Conservation (phyloP, 345 rosid genomes). For the Populus alba region DNA sequence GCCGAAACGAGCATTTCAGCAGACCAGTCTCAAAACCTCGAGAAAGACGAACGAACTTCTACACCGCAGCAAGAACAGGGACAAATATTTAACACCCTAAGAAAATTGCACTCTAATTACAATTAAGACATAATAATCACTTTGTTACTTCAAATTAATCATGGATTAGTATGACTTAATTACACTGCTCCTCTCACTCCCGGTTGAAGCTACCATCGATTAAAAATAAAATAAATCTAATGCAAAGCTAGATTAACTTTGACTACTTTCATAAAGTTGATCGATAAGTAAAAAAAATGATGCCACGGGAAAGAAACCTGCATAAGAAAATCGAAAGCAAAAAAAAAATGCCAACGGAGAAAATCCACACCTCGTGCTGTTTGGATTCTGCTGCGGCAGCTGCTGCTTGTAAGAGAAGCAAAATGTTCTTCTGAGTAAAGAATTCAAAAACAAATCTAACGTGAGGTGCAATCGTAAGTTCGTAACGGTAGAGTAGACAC, state of each 20-base stretch:
- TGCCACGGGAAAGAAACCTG: neutral
- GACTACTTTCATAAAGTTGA: neutral
- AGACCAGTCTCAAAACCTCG: constrained; percentile 17
- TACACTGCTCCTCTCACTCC: neutral
- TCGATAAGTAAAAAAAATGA: neutral
- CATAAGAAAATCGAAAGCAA: neutral
- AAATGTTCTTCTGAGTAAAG: neutral
- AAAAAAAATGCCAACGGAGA: neutral
- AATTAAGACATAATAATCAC: neutral
- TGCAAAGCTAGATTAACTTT: neutral
- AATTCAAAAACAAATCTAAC: neutral
- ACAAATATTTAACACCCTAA: neutral
- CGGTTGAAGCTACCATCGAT: neutral
- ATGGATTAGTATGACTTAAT: too few species aligned
- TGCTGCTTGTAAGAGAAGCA: neutral
- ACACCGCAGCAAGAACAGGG: constrained; percentile 20
- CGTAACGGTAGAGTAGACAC: neutral
- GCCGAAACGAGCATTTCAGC: constrained; percentile 84
- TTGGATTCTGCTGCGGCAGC: neutral
- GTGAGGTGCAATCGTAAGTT: neutral
- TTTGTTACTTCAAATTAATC: neutral
- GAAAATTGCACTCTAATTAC: neutral
- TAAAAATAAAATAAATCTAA: neutral
- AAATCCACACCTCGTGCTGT: neutral
- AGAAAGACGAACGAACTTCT: constrained; percentile 5